These are phyloP conservation scores for Zalaria sp. DNA, from an alignment of 2,329 filamentous ascomycete genomes.

Conservation along the genomic window DNA sequence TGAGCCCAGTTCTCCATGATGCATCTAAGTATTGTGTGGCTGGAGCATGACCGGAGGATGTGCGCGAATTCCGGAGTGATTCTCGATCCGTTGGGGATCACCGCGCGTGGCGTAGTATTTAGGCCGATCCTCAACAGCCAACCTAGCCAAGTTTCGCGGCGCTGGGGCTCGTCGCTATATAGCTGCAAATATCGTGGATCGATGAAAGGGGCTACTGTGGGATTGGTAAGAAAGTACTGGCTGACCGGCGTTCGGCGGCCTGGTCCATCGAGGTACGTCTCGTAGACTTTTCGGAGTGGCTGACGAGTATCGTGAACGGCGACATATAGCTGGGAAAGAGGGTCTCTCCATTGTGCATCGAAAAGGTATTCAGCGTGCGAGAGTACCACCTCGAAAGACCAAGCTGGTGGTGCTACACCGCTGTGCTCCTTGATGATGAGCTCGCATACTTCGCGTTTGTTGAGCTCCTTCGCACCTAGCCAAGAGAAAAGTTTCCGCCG, in stretches of 20 bases:
- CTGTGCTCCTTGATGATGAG: neutral
- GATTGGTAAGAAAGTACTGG: neutral
- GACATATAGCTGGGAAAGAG: slow-evolving; percentile 1
- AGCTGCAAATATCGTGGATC: neutral
- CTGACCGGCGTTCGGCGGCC: neutral
- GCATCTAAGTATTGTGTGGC: neutral
- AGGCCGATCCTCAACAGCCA: slow-evolving; percentile 1
- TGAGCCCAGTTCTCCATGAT: neutral
- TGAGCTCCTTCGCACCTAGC: neutral
- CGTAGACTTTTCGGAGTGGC: neutral
- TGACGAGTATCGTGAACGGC: neutral
- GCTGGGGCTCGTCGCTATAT: neutral
- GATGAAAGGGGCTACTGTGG: neutral
- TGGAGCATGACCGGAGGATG: neutral
- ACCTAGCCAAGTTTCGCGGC: too few relatives aligned
- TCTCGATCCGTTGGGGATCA: neutral
- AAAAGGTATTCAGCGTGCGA: neutral
- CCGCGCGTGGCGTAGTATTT: neutral
- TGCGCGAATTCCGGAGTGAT: slow-evolving; percentile 1
- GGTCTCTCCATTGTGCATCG: neutral
- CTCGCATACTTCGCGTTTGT: neutral
- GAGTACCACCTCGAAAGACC: neutral
- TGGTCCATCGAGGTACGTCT: slow-evolving; percentile 2
- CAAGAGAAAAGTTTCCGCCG: neutral
- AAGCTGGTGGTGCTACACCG: neutral